Conservation (phyloP, 2,329 filamentous ascomycete genomes). For the Aureobasidium sp. region DNA sequence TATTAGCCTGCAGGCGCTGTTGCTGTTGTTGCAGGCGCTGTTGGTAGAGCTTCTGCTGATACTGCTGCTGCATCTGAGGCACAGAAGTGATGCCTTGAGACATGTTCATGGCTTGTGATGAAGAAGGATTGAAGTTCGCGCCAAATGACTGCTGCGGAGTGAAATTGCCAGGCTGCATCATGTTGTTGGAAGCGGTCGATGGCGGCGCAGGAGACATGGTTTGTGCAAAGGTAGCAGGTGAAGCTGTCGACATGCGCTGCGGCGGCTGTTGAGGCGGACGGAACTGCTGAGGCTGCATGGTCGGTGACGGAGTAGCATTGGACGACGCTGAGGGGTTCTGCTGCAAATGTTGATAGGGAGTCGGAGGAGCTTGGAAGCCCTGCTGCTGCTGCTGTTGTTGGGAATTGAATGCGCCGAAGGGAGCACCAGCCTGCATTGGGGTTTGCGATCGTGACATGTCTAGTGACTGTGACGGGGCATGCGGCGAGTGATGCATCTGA, state of each 20-base stretch:
- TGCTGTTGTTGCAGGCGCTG: conserved; percentile 76
- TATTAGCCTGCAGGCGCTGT: conserved; percentile 49
- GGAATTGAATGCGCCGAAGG: conserved; percentile 14
- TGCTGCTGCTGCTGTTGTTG: conserved; percentile 51
- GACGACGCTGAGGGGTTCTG: conserved; percentile 71
- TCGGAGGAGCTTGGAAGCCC: conserved; percentile 55
- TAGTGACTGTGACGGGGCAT: conserved; percentile 1
- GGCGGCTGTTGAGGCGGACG: conserved; percentile 57
- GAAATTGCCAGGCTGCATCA: conserved; percentile 32
- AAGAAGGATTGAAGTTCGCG: conserved; percentile 12
- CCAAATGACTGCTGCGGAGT: conserved; percentile 20
- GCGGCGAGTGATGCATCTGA: conserved; percentile 47
- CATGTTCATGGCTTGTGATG: conserved; percentile 29
- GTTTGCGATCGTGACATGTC: conserved; percentile 75
- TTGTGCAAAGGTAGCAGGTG: conserved; percentile 83
- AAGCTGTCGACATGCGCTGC: conserved; percentile 74
- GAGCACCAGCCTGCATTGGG: conserved; percentile 40
- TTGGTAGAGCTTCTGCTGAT: conserved; percentile 71
- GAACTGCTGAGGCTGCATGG: conserved; percentile 75
- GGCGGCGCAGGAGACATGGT: conserved; percentile 70
- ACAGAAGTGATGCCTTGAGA: conserved; percentile 30
- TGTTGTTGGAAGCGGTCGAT: conserved; percentile 57
- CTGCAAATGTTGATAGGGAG: conserved; percentile 74
- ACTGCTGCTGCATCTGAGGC: conserved; percentile 45
- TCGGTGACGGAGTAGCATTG: conserved; percentile 86